Conservation (phyloP, 1,284 basidiomycete genomes). For the Rhizopogon hawkerae region DNA sequence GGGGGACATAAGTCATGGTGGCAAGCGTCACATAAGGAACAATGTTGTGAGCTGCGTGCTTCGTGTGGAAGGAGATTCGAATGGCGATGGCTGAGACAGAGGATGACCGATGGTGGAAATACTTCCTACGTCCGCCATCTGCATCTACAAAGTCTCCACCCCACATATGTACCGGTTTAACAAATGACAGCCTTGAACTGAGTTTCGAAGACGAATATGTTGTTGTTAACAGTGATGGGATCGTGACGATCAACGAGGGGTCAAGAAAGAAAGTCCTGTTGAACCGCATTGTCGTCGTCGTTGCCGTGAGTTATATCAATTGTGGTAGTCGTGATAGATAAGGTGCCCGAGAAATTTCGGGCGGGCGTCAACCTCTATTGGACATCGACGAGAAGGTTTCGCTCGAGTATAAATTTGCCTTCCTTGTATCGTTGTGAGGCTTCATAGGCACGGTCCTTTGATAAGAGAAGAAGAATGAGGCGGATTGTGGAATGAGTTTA, state of each 20-base stretch:
- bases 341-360: neutral
- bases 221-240: conserved; percentile 13
- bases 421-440: conserved; percentile 94
- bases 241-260: conserved; percentile 10
- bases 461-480: conserved; percentile 1
- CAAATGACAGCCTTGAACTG: conserved; percentile 14
- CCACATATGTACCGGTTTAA: conserved; percentile 21
- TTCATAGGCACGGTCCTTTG: conserved; percentile 86
- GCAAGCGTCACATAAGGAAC: neutral
- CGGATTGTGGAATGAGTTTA: neutral
- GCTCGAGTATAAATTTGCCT: conserved; percentile 95
- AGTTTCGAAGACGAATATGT: conserved; percentile 8
- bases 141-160: neutral
- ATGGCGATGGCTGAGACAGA: conserved; percentile 5
- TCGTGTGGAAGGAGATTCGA: neutral
- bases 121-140: neutral
- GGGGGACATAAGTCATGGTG: neutral
- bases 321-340: conserved; percentile 7
- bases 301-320: conserved; percentile 12
- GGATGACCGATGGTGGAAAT: neutral
- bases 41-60: neutral
- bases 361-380: conserved; percentile 34
- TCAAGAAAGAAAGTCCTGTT: conserved; percentile 5
- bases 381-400: conserved; percentile 77
- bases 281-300: conserved; percentile 8